These are phyloP conservation scores for Aspergillus fructus DNA, from an alignment of 2,329 filamentous ascomycete species.

Conservation along the genomic window DNA sequence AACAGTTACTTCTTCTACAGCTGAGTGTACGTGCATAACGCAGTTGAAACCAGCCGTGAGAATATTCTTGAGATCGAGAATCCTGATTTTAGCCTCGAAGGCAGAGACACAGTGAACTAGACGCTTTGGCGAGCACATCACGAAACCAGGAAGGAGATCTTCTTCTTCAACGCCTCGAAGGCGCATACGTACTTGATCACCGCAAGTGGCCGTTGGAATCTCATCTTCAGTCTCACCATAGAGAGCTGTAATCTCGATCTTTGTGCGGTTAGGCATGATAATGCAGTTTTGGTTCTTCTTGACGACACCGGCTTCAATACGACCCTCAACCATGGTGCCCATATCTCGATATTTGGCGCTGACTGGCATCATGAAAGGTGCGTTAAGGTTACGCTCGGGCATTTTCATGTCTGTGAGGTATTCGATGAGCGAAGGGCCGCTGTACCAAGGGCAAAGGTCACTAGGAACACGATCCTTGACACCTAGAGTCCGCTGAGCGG, in stretches of 20 bases:
- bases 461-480: slow-evolving; percentile 86
- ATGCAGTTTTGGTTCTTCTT: slow-evolving; percentile 84
- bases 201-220: slow-evolving; percentile 75
- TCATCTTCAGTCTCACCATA: slow-evolving; percentile 98
- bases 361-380: slow-evolving; percentile 99
- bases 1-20: slow-evolving; percentile 97
- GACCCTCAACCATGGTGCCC: slow-evolving; percentile 96
- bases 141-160: slow-evolving; percentile 92
- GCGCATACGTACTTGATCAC: slow-evolving; percentile 90
- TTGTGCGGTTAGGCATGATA: slow-evolving; percentile 94
- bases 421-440: slow-evolving; percentile 87
- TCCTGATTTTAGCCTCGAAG: slow-evolving; percentile 96
- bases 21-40: slow-evolving; percentile 93
- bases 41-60: slow-evolving; percentile 95
- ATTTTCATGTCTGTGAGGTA: slow-evolving; percentile 93
- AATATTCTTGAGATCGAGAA: slow-evolving; percentile 92
- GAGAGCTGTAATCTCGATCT: slow-evolving; percentile 75
- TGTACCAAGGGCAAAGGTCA: slow-evolving; percentile 76
- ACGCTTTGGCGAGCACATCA: slow-evolving; percentile 91
- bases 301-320: slow-evolving; percentile 90
- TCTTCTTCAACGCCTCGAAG: slow-evolving; percentile 96
- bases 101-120: slow-evolving; percentile 84
- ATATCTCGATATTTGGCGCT: slow-evolving; percentile 96
- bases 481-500: slow-evolving; percentile 78
- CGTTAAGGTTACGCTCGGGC: slow-evolving; percentile 92